These are phyloP conservation scores for Kurtzmaniella quercitrusa DNA, from an alignment of 1,139 yeast species.

Conservation along the genomic window DNA sequence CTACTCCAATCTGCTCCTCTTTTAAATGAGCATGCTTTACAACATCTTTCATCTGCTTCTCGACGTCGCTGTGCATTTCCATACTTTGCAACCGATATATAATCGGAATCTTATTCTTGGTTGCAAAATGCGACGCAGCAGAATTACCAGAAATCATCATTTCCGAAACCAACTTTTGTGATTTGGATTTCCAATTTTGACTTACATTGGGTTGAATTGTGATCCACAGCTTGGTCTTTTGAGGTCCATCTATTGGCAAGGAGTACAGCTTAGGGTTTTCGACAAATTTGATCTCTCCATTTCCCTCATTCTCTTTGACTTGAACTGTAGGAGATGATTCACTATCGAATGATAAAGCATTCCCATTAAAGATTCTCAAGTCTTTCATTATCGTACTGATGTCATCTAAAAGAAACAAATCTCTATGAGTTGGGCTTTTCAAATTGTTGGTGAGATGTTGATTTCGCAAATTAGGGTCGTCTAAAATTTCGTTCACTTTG, in stretches of 20 bases:
- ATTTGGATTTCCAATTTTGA: slow-evolving; percentile 24
- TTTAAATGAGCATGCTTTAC: slow-evolving; percentile 19
- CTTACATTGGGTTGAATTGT: slow-evolving; percentile 13
- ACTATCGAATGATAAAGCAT: slow-evolving; percentile 15
- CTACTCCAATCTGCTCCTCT: slow-evolving; percentile 13
- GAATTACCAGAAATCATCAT: slow-evolving; percentile 77
- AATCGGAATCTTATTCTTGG: slow-evolving; percentile 46
- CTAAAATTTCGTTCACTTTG: slow-evolving; percentile 28
- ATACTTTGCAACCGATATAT: slow-evolving; percentile 44
- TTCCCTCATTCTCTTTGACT: background rate
- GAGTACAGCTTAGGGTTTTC: slow-evolving; percentile 8
- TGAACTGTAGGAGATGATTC: background rate
- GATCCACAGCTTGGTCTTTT: slow-evolving; percentile 9
- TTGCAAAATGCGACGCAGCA: slow-evolving; percentile 52
- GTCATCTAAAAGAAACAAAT: slow-evolving; percentile 25
- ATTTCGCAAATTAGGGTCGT: slow-evolving; percentile 11
- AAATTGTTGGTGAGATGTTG: slow-evolving; percentile 8
- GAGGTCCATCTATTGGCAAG: slow-evolving; percentile 6
- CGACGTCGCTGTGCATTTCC: slow-evolving; percentile 21
- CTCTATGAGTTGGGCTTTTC: slow-evolving; percentile 16
- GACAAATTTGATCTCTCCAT: slow-evolving; percentile 5
- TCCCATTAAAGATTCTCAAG: slow-evolving; percentile 19
- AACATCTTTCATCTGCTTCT: slow-evolving; percentile 40
- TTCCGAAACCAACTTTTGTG: slow-evolving; percentile 68
- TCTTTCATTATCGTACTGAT: slow-evolving; percentile 25